Percentiles rank a stretch among this genome's conserved stretches.
Evolutionary conservation across 2,329 filamentous ascomycete genomes (phyloP).

Genomic region (Aspergillus sp.): DNA sequence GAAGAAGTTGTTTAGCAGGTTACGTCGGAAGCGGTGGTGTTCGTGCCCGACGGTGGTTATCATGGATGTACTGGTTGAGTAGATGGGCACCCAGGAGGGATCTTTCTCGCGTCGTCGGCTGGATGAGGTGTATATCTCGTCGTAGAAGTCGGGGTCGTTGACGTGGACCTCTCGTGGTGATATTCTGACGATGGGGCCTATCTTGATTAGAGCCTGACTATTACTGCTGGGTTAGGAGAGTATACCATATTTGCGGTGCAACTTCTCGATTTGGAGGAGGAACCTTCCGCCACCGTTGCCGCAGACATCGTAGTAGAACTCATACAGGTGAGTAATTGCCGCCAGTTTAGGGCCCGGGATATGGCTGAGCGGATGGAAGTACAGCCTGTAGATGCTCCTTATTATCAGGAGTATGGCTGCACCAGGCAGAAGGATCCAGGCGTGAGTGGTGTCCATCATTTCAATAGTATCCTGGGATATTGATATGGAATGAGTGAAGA

Average conservation of each 20-base stretch:
- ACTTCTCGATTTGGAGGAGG: background rate
- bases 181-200: slow-evolving; percentile 7
- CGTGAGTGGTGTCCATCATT: no score
- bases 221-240: no score
- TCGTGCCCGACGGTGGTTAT: slow-evolving; percentile 21
- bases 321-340: background rate
- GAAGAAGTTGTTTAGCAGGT: slow-evolving; percentile 22
- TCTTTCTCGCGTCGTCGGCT: no score
- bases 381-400: background rate
- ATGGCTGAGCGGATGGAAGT: background rate
- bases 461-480: no score
- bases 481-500: no score
- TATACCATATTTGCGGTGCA: background rate
- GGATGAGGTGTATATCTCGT: background rate
- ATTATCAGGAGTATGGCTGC: no score
- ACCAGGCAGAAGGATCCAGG: no score
- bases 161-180: slow-evolving; percentile 4
- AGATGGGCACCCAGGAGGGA: no score
- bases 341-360: background rate
- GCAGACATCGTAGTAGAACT: slow-evolving; percentile 3
- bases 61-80: background rate
- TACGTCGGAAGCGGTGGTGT: slow-evolving; percentile 21
- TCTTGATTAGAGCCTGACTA: no score
- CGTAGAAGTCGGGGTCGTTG: slow-evolving; percentile 1
- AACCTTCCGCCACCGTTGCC: background rate